Evolutionary conservation across 2,329 filamentous ascomycete species (phyloP), one percentile per base, ranked within the genome.

Genomic region (Colletotrichum sp.): DNA sequence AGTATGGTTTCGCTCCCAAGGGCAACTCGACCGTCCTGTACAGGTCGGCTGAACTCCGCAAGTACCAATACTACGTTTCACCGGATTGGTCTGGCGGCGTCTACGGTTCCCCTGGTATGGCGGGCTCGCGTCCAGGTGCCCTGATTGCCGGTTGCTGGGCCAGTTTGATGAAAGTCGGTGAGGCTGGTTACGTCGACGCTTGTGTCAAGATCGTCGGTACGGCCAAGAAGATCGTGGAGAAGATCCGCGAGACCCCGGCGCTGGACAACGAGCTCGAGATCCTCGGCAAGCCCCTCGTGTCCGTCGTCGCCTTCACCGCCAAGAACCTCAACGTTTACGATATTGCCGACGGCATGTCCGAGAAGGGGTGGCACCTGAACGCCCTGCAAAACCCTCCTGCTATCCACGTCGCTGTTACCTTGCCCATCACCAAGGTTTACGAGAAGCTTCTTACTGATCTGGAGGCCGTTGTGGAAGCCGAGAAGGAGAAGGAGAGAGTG

Each of bases 1-100:
- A 99, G 85, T 99, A 99, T 84, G 97, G 97, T 48, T 99, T 99
- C 83, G 97, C 97, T 2, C 97, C 97, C 69, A 99, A 99, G 88
- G 97, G 97, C 79, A 99, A 98, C 90, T 97, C 94, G 68, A 97
- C 96, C 2, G 90, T 98, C 16, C 90, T 99, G 57, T 99, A 99
- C 90, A 95, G 97, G 80, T 94, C 92, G 61, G 90, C 93, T 39
- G 87, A 91, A 63, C 91, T 98, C 79, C 93, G 97, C 79, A 92
- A 92, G 73, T 96, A 98, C 85, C 97, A 99, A 86, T 99, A 99
- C 89, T 99, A 98, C 85, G 94, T 99, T 83, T 95, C 94, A 36
- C 94, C 97, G 8, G 95, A 98, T 86, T 99, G 97, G 97, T 93
- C 94, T 12, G 97, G 97, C 75, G 97, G 97, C 80, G 96, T 99